Evolutionary conservation across 2,329 filamentous ascomycete species (phyloP).

Genomic region (Didymella pinodella): DNA sequence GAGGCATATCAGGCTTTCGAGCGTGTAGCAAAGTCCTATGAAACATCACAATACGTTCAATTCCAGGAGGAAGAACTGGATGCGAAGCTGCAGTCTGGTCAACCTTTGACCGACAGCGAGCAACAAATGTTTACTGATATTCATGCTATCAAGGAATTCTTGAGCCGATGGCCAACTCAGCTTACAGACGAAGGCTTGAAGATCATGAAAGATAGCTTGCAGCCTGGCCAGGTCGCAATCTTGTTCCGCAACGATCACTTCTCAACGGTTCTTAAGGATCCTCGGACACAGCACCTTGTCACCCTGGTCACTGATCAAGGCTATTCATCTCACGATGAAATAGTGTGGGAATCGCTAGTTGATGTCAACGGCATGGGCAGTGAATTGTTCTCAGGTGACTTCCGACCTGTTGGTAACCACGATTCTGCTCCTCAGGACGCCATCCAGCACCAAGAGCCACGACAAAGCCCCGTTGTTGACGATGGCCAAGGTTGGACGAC

Average conservation of each 20-base stretch:
- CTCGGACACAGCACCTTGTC: slow-evolving; percentile 75
- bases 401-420: slow-evolving; percentile 77
- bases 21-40: slow-evolving; percentile 82
- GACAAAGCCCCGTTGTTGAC: slow-evolving; percentile 42
- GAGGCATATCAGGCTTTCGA: slow-evolving; percentile 73
- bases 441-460: slow-evolving; percentile 37
- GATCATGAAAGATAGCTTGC: slow-evolving; percentile 73
- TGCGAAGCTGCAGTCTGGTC: slow-evolving; percentile 69
- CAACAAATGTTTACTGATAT: slow-evolving; percentile 85
- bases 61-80: slow-evolving; percentile 91
- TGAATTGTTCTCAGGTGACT: slow-evolving; percentile 90
- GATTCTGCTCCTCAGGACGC: slow-evolving; percentile 31
- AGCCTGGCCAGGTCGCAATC: slow-evolving; percentile 83
- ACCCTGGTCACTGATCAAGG: slow-evolving; percentile 93
- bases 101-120: slow-evolving; percentile 74
- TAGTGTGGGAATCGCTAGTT: slow-evolving; percentile 93
- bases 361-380: slow-evolving; percentile 85
- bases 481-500: slow-evolving; percentile 64
- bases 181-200: slow-evolving; percentile 82
- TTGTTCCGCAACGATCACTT: slow-evolving; percentile 98
- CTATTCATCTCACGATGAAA: slow-evolving; percentile 84
- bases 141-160: slow-evolving; percentile 80
- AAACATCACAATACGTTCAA: slow-evolving; percentile 88
- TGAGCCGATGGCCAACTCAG: slow-evolving; percentile 83
- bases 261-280: slow-evolving; percentile 90